phyloP scores from a whole-genome alignment of 116 monocot genomes.

The Cymodocea nodosa region DNA sequence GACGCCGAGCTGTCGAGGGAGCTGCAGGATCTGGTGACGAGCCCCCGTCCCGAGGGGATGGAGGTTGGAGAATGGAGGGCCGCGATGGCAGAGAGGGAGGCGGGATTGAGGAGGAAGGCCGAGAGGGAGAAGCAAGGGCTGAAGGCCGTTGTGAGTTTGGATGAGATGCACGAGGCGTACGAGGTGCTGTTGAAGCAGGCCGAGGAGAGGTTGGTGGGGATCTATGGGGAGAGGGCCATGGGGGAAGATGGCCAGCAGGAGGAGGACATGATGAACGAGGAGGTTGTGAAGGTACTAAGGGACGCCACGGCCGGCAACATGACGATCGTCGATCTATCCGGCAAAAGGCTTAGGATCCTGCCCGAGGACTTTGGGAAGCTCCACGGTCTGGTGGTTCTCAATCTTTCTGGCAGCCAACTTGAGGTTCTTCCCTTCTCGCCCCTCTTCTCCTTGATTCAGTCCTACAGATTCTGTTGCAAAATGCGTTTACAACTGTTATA shows the following conservation, averaged over 20 bases:
- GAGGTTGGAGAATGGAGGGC: slow-evolving; percentile 6
- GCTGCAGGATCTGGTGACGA: slow-evolving; percentile 23
- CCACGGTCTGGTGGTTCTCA: slow-evolving; percentile 28
- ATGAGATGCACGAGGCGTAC: too few species aligned
- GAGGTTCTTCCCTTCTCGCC: slow-evolving; percentile 39
- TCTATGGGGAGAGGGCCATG: slow-evolving; percentile 16
- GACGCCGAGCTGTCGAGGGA: slow-evolving; percentile 16
- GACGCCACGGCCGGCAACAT: slow-evolving; percentile 15
- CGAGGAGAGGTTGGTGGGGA: slow-evolving; percentile 50
- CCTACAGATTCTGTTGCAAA: too few species aligned
- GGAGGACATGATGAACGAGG: slow-evolving; percentile 26
- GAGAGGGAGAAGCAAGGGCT: slow-evolving; percentile 26
- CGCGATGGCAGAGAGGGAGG: too few species aligned
- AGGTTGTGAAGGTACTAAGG: slow-evolving; percentile 35
- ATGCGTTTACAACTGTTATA: too few species aligned
- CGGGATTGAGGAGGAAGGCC: background rate
- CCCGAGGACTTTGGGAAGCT: slow-evolving; percentile 57
- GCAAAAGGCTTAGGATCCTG: slow-evolving; percentile 28
- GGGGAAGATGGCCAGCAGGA: background rate
- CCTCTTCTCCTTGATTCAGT: too few species aligned
- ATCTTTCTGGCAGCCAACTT: slow-evolving; percentile 49
- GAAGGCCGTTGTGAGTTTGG: slow-evolving; percentile 15
- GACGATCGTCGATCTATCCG: slow-evolving; percentile 42
- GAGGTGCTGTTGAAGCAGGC: slow-evolving; percentile 39
- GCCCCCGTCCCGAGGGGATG: slow-evolving; percentile 22